Conservation (phyloP, 176 grass and related monocot genomes). For the Bolboschoenus planiculmis region DNA sequence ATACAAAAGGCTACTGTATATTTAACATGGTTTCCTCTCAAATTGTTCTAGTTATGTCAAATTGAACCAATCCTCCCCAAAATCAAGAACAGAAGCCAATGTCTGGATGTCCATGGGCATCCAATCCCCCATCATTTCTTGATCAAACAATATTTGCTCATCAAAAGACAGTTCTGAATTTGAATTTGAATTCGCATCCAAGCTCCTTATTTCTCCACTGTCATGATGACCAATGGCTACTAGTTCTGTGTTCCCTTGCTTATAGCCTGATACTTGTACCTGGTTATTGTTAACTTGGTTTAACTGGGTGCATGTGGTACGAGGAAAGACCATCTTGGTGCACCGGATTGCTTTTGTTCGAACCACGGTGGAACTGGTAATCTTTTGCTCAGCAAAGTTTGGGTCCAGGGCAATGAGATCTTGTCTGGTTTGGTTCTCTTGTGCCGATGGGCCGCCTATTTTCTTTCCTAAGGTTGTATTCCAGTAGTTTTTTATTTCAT, state of each 20-base stretch:
- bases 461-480: constrained; percentile 76
- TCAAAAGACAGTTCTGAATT: constrained; percentile 20
- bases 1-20: not conserved
- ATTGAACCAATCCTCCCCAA: constrained; percentile 42
- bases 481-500: constrained; percentile 99
- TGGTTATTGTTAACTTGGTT: not conserved
- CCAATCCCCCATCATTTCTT: constrained; percentile 30
- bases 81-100: constrained; percentile 53
- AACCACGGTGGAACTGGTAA: not conserved
- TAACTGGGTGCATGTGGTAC: not conserved
- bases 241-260: not conserved
- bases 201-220: constrained; percentile 4
- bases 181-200: constrained; percentile 23
- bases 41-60: not conserved
- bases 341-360: not conserved
- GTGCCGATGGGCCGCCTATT: not conserved
- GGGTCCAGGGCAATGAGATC: not conserved
- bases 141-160: constrained; percentile 17
- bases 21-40: not conserved
- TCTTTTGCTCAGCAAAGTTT: not conserved
- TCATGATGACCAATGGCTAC: not conserved
- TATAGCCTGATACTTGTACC: not conserved
- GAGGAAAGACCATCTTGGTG: constrained; percentile 5
- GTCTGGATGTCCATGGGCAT: constrained; percentile 51
- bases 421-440: not conserved